A percentile compares a stretch with the other conserved stretches of the same genome.
Conservation (phyloP, 768 basidiomycete genomes). For the Xerocomellus intermedius region DNA sequence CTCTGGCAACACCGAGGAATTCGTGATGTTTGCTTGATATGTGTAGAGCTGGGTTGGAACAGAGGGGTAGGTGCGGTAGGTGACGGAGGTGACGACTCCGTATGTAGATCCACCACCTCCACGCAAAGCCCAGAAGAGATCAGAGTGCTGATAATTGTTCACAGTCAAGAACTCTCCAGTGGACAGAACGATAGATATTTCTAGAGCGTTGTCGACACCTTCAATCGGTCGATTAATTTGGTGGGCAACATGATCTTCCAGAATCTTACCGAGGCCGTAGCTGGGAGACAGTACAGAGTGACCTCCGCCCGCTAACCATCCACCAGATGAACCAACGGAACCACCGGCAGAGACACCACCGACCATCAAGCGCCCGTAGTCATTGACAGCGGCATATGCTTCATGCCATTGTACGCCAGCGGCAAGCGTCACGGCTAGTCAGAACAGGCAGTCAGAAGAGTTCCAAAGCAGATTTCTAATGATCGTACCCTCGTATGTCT, state of each 20-base stretch:
- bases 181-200: constrained; percentile 46
- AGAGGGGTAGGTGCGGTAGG: constrained; percentile 43
- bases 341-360: constrained; percentile 43
- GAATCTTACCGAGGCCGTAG: constrained; percentile 42
- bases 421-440: constrained; percentile 32
- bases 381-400: constrained; percentile 41
- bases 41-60: constrained; percentile 33
- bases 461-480: not conserved
- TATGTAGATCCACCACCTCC: constrained; percentile 53
- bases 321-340: constrained; percentile 48
- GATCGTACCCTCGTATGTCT: constrained; percentile 23
- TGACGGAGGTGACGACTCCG: constrained; percentile 47
- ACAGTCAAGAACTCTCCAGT: constrained; percentile 38
- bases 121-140: constrained; percentile 56
- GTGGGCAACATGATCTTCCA: not conserved
- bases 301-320: constrained; percentile 52
- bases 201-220: constrained; percentile 51
- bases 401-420: constrained; percentile 51
- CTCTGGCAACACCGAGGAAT: constrained; percentile 26
- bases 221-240: not conserved
- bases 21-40: constrained; percentile 34
- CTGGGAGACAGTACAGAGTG: constrained; percentile 41
- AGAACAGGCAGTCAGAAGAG: constrained; percentile 13
- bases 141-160: constrained; percentile 41
- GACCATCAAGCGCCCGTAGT: constrained; percentile 40